These are phyloP conservation scores for Fusarium subtropicale DNA, from an alignment of 2,329 filamentous ascomycete species.

Conservation along the genomic window DNA sequence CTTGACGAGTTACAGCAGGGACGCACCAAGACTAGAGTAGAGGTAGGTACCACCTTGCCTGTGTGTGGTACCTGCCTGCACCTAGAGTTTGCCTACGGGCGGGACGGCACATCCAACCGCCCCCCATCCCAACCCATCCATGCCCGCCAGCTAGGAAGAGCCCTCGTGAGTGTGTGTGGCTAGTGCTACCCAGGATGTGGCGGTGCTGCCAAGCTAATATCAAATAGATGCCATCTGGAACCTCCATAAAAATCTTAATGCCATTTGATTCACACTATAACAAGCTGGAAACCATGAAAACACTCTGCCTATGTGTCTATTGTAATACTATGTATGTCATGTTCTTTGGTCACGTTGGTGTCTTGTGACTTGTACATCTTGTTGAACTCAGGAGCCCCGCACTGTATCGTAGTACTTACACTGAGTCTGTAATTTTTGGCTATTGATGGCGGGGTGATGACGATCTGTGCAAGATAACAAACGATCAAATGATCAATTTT, in stretches of 20 bases:
- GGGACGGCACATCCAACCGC: conserved; percentile 31
- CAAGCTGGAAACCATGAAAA: not conserved
- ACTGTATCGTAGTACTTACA: conserved; percentile 1
- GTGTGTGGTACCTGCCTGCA: conserved; percentile 32
- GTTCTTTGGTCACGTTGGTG: not conserved
- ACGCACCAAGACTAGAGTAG: conserved; percentile 17
- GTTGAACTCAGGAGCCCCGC: not conserved
- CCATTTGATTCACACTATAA: not conserved
- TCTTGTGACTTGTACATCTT: not conserved
- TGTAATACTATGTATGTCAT: not conserved
- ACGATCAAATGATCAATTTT: not conserved
- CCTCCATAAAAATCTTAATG: not conserved
- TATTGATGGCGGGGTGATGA: conserved; percentile 28
- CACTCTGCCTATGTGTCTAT: too few species aligned
- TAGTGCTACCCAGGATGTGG: conserved; percentile 12
- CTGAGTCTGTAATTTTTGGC: not conserved
- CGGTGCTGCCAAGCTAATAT: conserved; percentile 14
- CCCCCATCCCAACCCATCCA: conserved; percentile 17
- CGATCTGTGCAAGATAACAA: conserved; percentile 15
- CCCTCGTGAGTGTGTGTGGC: conserved; percentile 37
- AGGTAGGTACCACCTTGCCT: not conserved
- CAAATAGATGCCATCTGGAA: not conserved
- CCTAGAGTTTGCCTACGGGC: conserved; percentile 12
- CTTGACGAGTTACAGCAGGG: conserved; percentile 41
- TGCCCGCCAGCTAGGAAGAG: conserved; percentile 16